These are phyloP conservation scores for Ophiobolus disseminans DNA, from an alignment of 2,329 filamentous ascomycete species.

Conservation along the genomic window DNA sequence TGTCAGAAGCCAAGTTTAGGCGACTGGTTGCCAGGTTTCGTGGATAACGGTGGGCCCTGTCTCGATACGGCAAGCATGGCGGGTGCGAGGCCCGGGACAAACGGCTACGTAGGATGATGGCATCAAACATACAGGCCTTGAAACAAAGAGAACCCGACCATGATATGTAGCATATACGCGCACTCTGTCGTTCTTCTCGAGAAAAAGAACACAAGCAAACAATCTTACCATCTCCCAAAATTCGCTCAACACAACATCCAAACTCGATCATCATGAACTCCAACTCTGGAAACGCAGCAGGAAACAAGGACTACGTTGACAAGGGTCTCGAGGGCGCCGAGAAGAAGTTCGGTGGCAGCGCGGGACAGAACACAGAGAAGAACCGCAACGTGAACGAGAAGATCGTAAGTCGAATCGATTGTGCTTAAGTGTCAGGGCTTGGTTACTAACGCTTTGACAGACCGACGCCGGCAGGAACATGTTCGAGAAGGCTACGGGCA, in stretches of 20 bases:
- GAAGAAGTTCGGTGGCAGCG: slow-evolving; percentile 55
- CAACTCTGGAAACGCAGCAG: slow-evolving; percentile 5
- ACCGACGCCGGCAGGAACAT: slow-evolving; percentile 58
- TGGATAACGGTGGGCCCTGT: neutral
- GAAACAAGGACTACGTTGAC: slow-evolving; percentile 22
- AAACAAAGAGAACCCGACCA: neutral
- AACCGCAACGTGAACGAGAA: slow-evolving; percentile 49
- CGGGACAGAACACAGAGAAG: slow-evolving; percentile 47
- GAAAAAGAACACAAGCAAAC: neutral
- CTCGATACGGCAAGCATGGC: too few relatives aligned
- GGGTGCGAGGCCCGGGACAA: too few relatives aligned
- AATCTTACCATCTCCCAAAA: neutral
- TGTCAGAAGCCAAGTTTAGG: neutral
- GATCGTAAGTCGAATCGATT: slow-evolving; percentile 35
- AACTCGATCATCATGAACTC: slow-evolving; percentile 13
- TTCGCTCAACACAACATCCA: neutral
- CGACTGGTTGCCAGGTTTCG: neutral
- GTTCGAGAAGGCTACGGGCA: slow-evolving; percentile 61
- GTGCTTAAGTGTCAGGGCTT: neutral
- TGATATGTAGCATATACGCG: neutral
- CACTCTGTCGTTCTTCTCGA: neutral
- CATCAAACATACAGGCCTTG: neutral
- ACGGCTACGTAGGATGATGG: neutral
- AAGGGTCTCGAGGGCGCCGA: slow-evolving; percentile 24
- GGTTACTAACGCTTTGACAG: slow-evolving; percentile 16